Percentiles rank a stretch among this genome's conserved stretches.
phyloP scores from a whole-genome alignment of 352 stramenopile species.

The Globisporangium splendens region DNA sequence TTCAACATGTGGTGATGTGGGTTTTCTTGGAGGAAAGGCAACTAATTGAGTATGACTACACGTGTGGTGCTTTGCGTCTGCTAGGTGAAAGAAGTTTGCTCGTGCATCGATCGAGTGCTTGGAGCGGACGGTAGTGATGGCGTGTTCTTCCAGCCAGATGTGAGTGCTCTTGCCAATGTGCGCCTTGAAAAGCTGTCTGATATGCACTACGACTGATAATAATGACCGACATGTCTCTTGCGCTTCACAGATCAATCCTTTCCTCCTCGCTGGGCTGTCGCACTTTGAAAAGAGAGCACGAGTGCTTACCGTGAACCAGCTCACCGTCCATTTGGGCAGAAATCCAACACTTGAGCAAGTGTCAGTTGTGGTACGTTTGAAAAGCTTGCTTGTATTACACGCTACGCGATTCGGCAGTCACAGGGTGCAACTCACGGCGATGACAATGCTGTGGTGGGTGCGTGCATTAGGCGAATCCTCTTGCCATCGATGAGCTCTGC shows the following conservation, averaged over 20 bases:
- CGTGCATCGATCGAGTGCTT: conserved; percentile 77
- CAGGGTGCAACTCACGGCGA: too few species aligned
- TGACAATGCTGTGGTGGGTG: too few species aligned
- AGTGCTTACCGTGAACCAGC: conserved; percentile 66
- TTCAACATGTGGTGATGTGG: too few species aligned
- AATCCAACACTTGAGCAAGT: conserved; percentile 50
- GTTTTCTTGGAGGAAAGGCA: neutral
- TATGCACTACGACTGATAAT: neutral
- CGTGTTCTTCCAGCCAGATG: conserved; percentile 75
- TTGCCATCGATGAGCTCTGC: conserved; percentile 57
- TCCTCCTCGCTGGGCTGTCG: conserved; percentile 60
- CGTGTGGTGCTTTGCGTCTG: neutral
- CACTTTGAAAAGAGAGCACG: conserved; percentile 60
- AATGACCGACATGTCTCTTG: neutral
- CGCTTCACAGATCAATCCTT: conserved; percentile 58
- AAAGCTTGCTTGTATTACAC: neutral
- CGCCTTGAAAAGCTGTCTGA: neutral
- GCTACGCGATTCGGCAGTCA: too few species aligned
- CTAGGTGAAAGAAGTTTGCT: conserved; percentile 69
- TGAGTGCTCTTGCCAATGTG: conserved; percentile 6
- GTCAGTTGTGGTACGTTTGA: conserved; percentile 37
- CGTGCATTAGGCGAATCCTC: conserved; percentile 30
- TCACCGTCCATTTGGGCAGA: conserved; percentile 58
- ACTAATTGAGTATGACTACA: neutral
- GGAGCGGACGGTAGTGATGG: conserved; percentile 40